Base-by-base conservation (phyloP, 2,329 filamentous ascomycete species). In the Bipolaris gigantea region DNA sequence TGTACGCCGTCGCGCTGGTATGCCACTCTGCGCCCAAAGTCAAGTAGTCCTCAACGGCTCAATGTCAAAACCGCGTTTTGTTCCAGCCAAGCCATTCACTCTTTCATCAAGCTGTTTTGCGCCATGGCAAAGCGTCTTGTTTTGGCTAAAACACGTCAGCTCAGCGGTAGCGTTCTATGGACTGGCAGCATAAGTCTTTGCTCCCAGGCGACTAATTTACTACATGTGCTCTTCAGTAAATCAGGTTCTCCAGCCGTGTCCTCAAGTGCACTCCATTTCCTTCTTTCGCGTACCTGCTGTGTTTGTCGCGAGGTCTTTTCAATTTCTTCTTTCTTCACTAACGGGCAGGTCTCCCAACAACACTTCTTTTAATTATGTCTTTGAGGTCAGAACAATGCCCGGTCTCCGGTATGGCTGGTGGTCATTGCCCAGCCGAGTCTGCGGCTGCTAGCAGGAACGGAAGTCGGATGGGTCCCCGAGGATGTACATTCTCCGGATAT, bases 401-500 rank as follows among this genome's bases (percentile, higher is more conserved):
- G 36, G 52, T 64, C 10, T 65, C 64, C 35, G 61, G 62, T 21
- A 44, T 53, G 23, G 55, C 53, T 19, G 57, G 59, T 27, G 46
- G 39, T 45, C 43, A 39, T 27, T 67, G 64, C 27, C 61, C 62
- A 33, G 59, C 49, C 41, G 56, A 53, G 15, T 58, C 58, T 13
- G 39, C 36, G 39, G 33, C 54, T 44, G 55, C 53, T n/a, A 61
- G 57, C 41, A 61, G 48, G 27, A 57, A 47, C 38, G 47, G 50
- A 9, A 64, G 53, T 36, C 51, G 44, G 36, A 60, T 48, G 43
- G 64, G 64, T 10, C 64, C 64, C 11, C 54, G 64, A 34, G 64
- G 64, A n/a, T 67, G 64, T 47, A 64, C 62, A 45, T 60, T 67
- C 38, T 67, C 62, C 23, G 64, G 64, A 6, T 67, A 60, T 51